Conservation (phyloP, 768 basidiomycete genomes). For the Xerocomellus amylosporus region DNA sequence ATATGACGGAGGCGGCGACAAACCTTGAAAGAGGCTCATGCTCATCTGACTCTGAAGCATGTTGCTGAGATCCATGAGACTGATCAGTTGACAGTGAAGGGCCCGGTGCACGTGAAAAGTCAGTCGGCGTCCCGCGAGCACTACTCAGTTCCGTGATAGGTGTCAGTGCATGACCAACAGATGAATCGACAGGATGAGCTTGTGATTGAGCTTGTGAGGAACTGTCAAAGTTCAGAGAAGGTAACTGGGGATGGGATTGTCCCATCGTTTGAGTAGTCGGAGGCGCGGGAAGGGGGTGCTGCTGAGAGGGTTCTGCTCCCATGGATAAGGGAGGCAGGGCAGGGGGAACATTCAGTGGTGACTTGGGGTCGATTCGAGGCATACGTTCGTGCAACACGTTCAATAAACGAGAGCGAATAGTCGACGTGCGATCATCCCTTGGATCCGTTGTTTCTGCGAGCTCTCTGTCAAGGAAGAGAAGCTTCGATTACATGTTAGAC, state of each 20-base stretch:
- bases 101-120: conserved; percentile 14
- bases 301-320: conserved; percentile 19
- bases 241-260: conserved; percentile 46
- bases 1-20: conserved; percentile 20
- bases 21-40: conserved; percentile 20
- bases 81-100: conserved; percentile 21
- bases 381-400: conserved; percentile 64
- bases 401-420: conserved; percentile 59
- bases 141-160: conserved; percentile 62
- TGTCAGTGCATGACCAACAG: conserved; percentile 43
- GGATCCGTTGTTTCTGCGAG: conserved; percentile 75
- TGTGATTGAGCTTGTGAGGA: conserved; percentile 12
- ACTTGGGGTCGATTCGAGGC: conserved; percentile 37
- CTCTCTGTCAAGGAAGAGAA: conserved; percentile 86
- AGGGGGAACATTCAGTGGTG: conserved; percentile 9
- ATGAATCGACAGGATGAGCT: conserved; percentile 21
- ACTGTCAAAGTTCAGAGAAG: conserved; percentile 52
- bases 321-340: conserved; percentile 19
- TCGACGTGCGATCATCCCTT: conserved; percentile 72
- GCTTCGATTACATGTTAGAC: conserved; percentile 41
- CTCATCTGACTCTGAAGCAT: conserved; percentile 27
- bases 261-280: conserved; percentile 9
- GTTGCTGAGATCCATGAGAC: conserved; percentile 8
- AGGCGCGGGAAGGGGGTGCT: conserved; percentile 28
- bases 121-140: conserved; percentile 28